Conservation (phyloP, 2,329 filamentous ascomycete genomes). For the Cercospora sesami region DNA sequence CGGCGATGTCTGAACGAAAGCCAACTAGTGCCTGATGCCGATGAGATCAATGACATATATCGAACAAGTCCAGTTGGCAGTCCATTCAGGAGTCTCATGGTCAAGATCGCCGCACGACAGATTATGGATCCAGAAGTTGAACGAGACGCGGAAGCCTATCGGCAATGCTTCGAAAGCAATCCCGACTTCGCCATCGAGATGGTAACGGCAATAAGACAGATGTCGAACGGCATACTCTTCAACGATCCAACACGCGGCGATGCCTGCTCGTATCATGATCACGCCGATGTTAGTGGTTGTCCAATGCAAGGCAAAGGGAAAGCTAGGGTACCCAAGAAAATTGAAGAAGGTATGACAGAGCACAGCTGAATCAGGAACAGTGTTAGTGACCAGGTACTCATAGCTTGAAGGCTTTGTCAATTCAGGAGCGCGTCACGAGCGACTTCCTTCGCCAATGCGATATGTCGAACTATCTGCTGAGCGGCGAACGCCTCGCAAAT, state of each 20-base stretch:
- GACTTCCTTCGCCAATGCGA: background rate
- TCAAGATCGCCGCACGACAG: slow-evolving; percentile 56
- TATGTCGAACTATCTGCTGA: slow-evolving; percentile 27
- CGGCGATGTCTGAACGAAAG: slow-evolving; percentile 52
- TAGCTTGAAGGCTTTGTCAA: slow-evolving; percentile 22
- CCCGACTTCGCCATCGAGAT: slow-evolving; percentile 56
- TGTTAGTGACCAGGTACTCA: slow-evolving; percentile 24
- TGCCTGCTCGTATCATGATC: slow-evolving; percentile 54
- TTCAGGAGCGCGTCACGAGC: slow-evolving; percentile 3
- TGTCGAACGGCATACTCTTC: slow-evolving; percentile 53
- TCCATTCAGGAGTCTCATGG: slow-evolving; percentile 54
- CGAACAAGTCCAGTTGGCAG: slow-evolving; percentile 47
- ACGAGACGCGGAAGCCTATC: slow-evolving; percentile 52
- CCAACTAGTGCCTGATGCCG: slow-evolving; percentile 54
- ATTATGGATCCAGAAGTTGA: slow-evolving; percentile 57
- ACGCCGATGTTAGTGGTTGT: slow-evolving; percentile 39
- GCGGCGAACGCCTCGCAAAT: slow-evolving; percentile 30
- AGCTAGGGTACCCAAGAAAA: slow-evolving; percentile 10
- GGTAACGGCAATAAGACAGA: slow-evolving; percentile 53
- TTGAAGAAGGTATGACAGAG: slow-evolving; percentile 20
- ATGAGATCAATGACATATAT: slow-evolving; percentile 58
- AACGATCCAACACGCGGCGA: slow-evolving; percentile 53
- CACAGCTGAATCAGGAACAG: background rate
- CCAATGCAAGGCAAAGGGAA: slow-evolving; percentile 25
- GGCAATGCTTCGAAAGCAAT: slow-evolving; percentile 51